A percentile compares a stretch with the other conserved stretches of the same genome.
These are phyloP conservation scores for Cyberlindnera misumaiensis DNA, from an alignment of 805 yeast genomes.

Conservation along the genomic window DNA sequence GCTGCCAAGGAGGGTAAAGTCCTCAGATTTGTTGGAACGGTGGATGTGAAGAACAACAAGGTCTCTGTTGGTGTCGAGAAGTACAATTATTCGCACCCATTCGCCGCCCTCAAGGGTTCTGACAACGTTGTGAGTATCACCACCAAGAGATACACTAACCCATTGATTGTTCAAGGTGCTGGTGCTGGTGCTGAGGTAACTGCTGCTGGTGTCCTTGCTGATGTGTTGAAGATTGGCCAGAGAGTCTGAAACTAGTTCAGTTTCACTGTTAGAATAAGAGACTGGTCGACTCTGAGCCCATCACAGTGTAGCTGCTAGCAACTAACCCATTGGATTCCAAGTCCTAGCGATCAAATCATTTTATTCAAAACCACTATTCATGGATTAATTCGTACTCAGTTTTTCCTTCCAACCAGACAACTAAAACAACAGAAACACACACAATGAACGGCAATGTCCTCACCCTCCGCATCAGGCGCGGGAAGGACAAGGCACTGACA, in stretches of 20 bases:
- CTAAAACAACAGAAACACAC: conserved; percentile 3
- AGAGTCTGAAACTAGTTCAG: conserved; percentile 45
- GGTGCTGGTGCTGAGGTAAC: conserved; percentile 81
- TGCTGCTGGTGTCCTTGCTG: conserved; percentile 90
- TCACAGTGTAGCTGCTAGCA: no score
- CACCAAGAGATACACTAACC: conserved; percentile 88
- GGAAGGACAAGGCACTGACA: conserved; percentile 16
- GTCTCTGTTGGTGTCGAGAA: conserved; percentile 86
- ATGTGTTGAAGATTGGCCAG: conserved; percentile 85
- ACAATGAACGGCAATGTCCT: conserved; percentile 24
- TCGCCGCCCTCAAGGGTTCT: conserved; percentile 91
- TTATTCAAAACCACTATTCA: no score
- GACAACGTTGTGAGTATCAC: conserved; percentile 92
- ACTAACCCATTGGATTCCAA: no score
- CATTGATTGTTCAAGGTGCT: conserved; percentile 95
- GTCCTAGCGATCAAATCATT: no score
- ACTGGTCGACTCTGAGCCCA: no score
- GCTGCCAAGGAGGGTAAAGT: conserved; percentile 85
- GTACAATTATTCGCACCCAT: conserved; percentile 86
- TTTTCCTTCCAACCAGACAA: no score
- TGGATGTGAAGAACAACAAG: conserved; percentile 62
- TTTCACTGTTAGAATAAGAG: no score
- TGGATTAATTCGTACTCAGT: no score
- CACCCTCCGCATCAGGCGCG: conserved; percentile 22
- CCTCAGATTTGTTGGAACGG: conserved; percentile 87